A percentile compares a stretch with the other conserved stretches of the same genome.
Conservation (phyloP, 208 protist species). For the Acanthamoeba sp. region DNA sequence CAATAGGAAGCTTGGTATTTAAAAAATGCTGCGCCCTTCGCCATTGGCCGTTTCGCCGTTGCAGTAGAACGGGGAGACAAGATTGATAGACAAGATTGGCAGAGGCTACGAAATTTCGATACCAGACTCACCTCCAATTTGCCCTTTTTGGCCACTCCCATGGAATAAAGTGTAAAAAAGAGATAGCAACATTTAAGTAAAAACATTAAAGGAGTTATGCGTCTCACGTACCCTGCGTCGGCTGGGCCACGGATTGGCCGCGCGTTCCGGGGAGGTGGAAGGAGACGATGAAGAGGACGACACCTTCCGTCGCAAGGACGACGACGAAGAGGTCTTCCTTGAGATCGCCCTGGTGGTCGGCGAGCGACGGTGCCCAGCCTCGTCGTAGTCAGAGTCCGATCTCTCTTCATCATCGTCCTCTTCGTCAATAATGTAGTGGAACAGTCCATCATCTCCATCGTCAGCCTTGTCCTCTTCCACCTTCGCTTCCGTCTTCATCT, state of each 20-base stretch:
- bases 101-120: background rate
- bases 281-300: background rate
- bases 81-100: too few relatives aligned
- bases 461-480: background rate
- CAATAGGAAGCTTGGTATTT: background rate
- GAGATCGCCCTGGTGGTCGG: background rate
- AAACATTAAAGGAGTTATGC: background rate
- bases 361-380: background rate
- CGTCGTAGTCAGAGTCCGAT: background rate
- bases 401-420: background rate
- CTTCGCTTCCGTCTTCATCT: background rate
- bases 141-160: background rate
- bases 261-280: background rate
- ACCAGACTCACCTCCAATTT: background rate
- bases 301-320: background rate
- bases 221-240: background rate
- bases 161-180: background rate
- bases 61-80: too few relatives aligned
- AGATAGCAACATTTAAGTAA: background rate
- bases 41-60: too few relatives aligned
- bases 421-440: background rate
- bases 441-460: background rate
- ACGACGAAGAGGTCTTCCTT: background rate
- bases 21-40: too few relatives aligned
- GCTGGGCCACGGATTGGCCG: background rate